A percentile compares a stretch with the other conserved stretches of the same genome.
Evolutionary conservation across 257 asterid genomes (phyloP).

Genomic region (Solanum etuberosum): DNA sequence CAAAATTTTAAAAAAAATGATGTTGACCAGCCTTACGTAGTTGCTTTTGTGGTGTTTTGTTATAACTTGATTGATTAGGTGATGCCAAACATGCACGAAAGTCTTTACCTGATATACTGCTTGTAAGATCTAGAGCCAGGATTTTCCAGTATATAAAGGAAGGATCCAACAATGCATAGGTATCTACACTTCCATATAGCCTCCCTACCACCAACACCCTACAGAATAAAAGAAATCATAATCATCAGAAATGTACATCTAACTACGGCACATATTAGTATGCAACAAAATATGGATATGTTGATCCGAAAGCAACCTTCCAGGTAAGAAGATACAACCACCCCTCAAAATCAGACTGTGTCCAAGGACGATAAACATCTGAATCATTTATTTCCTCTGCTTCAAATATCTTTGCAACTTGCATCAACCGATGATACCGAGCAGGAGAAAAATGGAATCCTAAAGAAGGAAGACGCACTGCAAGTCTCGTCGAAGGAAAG

Average conservation of each 20-base stretch:
- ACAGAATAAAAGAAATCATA: slow-evolving; percentile 5
- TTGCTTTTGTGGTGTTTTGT: not conserved
- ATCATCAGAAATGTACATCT: slow-evolving; percentile 2
- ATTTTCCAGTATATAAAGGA: slow-evolving; percentile 64
- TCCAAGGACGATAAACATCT: slow-evolving; percentile 64
- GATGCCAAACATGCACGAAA: not conserved
- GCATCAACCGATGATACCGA: slow-evolving; percentile 93
- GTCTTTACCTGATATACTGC: slow-evolving; percentile 62
- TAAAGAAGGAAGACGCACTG: slow-evolving; percentile 79
- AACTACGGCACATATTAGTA: not conserved
- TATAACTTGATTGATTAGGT: not conserved
- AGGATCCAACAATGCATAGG: slow-evolving; percentile 81
- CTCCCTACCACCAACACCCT: slow-evolving; percentile 99
- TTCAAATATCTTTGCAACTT: slow-evolving; percentile 71
- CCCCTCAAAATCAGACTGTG: slow-evolving; percentile 83
- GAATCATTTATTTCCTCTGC: slow-evolving; percentile 35
- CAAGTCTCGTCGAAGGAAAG: slow-evolving; percentile 72
- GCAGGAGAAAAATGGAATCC: slow-evolving; percentile 94
- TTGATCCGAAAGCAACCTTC: slow-evolving; percentile 40
- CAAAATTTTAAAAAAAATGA: not conserved
- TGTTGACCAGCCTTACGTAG: not conserved
- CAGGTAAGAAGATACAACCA: slow-evolving; percentile 73
- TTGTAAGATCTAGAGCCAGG: slow-evolving; percentile 75
- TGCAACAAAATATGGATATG: not conserved
- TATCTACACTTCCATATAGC: slow-evolving; percentile 96